Evolutionary conservation across 306 rosid species (phyloP), one percentile per base, ranked within the genome.

Genomic region (Sindora glabra): DNA sequence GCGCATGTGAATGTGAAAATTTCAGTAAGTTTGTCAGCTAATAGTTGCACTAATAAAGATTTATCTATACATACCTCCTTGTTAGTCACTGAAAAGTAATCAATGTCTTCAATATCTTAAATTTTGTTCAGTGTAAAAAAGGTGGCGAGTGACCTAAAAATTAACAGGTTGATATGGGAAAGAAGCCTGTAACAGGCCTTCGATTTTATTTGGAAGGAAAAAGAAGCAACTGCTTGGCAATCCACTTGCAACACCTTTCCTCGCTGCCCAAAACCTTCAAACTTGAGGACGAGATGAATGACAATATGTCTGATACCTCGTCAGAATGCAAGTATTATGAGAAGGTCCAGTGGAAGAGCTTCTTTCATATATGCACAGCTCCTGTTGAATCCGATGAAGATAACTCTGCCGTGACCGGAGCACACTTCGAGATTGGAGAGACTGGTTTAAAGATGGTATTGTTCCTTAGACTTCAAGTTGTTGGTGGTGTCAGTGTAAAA

Each of bases 331-430:
- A 64, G 61, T 89, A 89, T 74, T 86, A 57, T 4, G 97, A 86
- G 71, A 89, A 83, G 76, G 97, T 89, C 59, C 91, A 86, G 60
- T 83, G 97, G 95, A 86, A 89, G 90, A 89, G 83, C 69, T 89
- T 89, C 79, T 89, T 95, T 46, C 91, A 89, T 32, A 83, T 89
- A 39, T 89, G 95, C 79, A 86, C 97, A 0, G 97, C 89, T 51
- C 97, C 97, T 27, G 85, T 89, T 6, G 77, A 89, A 57, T 70
- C 82, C 50, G 58, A 64, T 8, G 91, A 89, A 11, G 91, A 86
- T 7, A 54, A 49, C 64, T 60, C 82, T 4, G 62, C 86, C n/a
- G 97, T 89, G 50, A 81, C 95, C 0, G 97, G 95, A 37, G 97
- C 91, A 37, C 83, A 74, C 70, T 81, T 89, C 0, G 89, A 86